phyloP scores from a whole-genome alignment of 129 eudicot genomes.

The Lactuca sativa region DNA sequence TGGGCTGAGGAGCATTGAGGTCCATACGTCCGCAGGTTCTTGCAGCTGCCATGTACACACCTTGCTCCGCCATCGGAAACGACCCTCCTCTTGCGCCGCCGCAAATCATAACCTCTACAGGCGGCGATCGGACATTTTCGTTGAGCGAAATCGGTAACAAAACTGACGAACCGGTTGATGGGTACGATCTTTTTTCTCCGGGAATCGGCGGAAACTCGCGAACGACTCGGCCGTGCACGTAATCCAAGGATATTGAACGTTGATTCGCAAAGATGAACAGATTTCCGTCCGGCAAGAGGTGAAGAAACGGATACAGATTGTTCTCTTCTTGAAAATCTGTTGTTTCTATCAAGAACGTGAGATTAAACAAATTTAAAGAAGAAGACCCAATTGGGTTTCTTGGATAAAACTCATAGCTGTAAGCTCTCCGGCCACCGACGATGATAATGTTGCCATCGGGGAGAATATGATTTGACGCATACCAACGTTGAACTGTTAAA shows the following conservation, averaged over 20 bases:
- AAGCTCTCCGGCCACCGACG: conserved; percentile 72
- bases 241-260: conserved; percentile 63
- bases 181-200: conserved; percentile 60
- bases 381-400: conserved; percentile 20
- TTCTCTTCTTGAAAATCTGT: conserved; percentile 57
- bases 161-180: conserved; percentile 83
- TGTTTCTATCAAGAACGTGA: conserved; percentile 52
- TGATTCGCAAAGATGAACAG: conserved; percentile 68
- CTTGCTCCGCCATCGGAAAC: conserved; percentile 44
- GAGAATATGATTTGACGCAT: conserved; percentile 50
- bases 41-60: conserved; percentile 49
- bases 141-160: conserved; percentile 48
- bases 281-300: conserved; percentile 70
- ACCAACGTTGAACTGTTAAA: conserved; percentile 60
- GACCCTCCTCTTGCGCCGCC: conserved; percentile 64
- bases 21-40: conserved; percentile 63
- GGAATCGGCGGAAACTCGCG: conserved; percentile 65
- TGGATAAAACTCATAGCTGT: conserved; percentile 78
- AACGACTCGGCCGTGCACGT: conserved; percentile 36
- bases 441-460: conserved; percentile 81
- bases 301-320: conserved; percentile 79
- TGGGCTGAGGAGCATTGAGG: conserved; percentile 46
- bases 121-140: conserved; percentile 7
- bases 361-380: conserved; percentile 14
- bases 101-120: conserved; percentile 78